These are phyloP conservation scores for Pichia cephalocereana DNA, from an alignment of 805 yeast species.

Conservation along the genomic window DNA sequence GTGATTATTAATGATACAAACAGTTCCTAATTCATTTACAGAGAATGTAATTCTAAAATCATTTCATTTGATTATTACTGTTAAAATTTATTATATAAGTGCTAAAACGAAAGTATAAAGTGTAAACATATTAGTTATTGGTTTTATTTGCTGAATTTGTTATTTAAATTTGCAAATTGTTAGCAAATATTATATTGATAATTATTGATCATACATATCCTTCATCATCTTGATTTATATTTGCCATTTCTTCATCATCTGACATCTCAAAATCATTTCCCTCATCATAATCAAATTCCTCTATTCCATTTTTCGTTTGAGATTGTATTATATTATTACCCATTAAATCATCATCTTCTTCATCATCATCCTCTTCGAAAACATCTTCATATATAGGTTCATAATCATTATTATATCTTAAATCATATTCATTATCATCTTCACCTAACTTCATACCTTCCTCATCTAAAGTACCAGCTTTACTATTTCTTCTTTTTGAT, in stretches of 20 bases:
- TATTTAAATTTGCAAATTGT: too few relatives aligned
- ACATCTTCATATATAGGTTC: constrained; percentile 25
- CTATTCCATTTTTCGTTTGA: background rate
- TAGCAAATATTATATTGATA: too few relatives aligned
- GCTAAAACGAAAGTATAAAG: too few relatives aligned
- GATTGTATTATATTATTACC: constrained; percentile 29
- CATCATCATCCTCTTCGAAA: constrained; percentile 31
- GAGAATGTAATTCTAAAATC: too few relatives aligned
- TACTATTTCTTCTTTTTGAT: constrained; percentile 23
- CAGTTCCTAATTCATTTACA: too few relatives aligned
- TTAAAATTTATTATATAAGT: too few relatives aligned
- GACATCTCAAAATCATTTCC: constrained; percentile 30
- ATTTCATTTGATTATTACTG: too few relatives aligned
- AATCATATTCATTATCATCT: constrained; percentile 29
- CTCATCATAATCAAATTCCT: constrained; percentile 39
- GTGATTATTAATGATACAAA: too few relatives aligned
- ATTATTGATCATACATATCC: constrained; percentile 7
- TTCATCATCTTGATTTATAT: constrained; percentile 17
- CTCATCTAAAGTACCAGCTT: constrained; percentile 26
- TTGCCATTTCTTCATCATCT: constrained; percentile 23
- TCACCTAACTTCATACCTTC: constrained; percentile 21
- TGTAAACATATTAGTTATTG: too few relatives aligned
- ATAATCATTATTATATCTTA: constrained; percentile 21
- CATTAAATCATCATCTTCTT: constrained; percentile 25
- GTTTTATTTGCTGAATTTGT: too few relatives aligned